Evolutionary conservation across 2,329 filamentous ascomycete species (phyloP), one percentile per base, ranked within the genome.

Genomic region (Diaporthe sp.): DNA sequence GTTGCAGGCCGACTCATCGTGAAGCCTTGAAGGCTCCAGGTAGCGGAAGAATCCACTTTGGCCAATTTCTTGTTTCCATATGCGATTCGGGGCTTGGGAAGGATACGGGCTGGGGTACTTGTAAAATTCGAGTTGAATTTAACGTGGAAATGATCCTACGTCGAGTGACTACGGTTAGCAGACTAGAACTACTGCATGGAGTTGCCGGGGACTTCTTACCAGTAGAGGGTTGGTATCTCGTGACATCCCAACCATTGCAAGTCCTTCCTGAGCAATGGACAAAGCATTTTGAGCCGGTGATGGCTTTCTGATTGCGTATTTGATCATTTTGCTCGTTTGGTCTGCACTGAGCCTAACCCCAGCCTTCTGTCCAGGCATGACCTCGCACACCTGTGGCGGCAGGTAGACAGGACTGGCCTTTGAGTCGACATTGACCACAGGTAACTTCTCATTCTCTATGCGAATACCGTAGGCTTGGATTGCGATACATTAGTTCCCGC

Each of bases 81-180:
- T 2, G 82, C 80, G 47, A 94, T 81, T 0, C 78, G 78, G 0
- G 92, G 92, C 0, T 86, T 78, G 0, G 75, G 57, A 0, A 94
- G 85, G 9, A 94, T 86, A 3, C 92, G 89, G 9, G 89, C 92
- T 5, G 85, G 85, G 0, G 94, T 91, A 0, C 90, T 92, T 57
- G 94, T 85, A 74, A 95, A 84, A 1, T 82, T 80, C 0, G 83
- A 81, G 0, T 81, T 79, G 4, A 91, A 82, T 0, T 80, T 80
- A 75, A 94, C 84, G 1, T 89, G 89, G 71, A 92, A 93, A 2
- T 81, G 80, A 7, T 76, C 76, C 86, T 88, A 25, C 40, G 22
- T 3, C 1, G 28, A 68, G 47, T 76, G 17, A 64, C 19, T 38
- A 61, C 72, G 71, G 76, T 74, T 25, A 73, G 30, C 30, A 47